Evolutionary conservation across 2,329 filamentous ascomycete genomes (phyloP).

Genomic region (Alternaria longipes): DNA sequence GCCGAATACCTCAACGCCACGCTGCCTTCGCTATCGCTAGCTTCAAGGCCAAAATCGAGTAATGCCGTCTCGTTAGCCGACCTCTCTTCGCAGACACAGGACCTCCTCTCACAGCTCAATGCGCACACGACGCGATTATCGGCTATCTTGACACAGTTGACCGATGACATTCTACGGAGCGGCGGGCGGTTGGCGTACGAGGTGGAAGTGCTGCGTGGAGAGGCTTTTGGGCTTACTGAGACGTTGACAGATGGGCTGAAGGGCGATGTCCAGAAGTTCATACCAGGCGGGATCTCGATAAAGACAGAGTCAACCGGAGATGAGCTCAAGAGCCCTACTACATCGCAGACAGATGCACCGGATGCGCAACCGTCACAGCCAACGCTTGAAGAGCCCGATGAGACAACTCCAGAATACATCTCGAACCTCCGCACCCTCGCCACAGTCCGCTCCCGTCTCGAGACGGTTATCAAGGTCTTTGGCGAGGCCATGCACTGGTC

Average conservation of each 20-base stretch:
- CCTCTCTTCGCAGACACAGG: conserved; percentile 81
- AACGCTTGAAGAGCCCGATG: conserved; percentile 7
- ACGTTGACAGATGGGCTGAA: conserved; percentile 76
- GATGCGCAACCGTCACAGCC: conserved; percentile 1
- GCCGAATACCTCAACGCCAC: conserved; percentile 84
- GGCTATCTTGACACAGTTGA: conserved; percentile 83
- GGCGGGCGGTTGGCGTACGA: conserved; percentile 91
- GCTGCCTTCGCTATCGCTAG: conserved; percentile 71
- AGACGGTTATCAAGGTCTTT: conserved; percentile 89
- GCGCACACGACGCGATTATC: conserved; percentile 87
- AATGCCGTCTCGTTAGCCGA: conserved; percentile 72
- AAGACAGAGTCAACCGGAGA: conserved; percentile 14
- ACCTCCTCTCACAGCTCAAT: conserved; percentile 85
- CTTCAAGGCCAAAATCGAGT: conserved; percentile 51
- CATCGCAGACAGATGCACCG: conserved; percentile 5
- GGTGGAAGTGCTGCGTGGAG: conserved; percentile 90
- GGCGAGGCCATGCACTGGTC: conserved; percentile 96
- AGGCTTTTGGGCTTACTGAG: conserved; percentile 82
- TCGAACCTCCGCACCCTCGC: conserved; percentile 82
- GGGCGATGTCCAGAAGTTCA: conserved; percentile 76
- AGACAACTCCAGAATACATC: conserved; percentile 64
- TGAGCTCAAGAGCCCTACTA: conserved; percentile 7
- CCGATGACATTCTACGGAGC: conserved; percentile 92
- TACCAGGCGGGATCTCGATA: conserved; percentile 59
- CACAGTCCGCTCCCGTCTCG: conserved; percentile 82